Conservation (phyloP, 1,284 basidiomycete genomes). For the Mycena citricolor region DNA sequence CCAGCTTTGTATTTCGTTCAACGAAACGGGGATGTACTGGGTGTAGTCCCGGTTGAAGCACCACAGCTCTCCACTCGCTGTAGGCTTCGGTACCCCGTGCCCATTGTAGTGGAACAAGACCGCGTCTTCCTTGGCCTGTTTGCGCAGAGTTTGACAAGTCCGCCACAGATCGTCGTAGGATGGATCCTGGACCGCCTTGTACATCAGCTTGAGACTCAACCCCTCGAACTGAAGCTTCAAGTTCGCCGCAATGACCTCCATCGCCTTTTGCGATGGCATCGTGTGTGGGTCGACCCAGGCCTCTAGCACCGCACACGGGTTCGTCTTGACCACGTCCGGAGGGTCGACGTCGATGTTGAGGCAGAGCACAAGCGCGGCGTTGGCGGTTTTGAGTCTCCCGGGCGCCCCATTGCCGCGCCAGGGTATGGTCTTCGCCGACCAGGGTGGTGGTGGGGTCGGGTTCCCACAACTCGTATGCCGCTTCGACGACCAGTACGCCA, state of each 20-base stretch:
- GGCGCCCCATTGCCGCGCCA: constrained; percentile 82
- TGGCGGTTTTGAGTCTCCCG: constrained; percentile 86
- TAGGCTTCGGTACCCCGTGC: constrained; percentile 97
- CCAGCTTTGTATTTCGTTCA: constrained; percentile 93
- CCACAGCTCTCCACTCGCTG: constrained; percentile 96
- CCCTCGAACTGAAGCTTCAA: constrained; percentile 96
- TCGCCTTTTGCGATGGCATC: constrained; percentile 84
- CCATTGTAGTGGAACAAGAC: constrained; percentile 98
- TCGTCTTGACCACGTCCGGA: constrained; percentile 96
- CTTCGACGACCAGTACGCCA: constrained; percentile 81
- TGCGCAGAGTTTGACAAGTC: constrained; percentile 84
- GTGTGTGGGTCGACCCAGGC: constrained; percentile 97
- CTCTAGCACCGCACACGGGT: constrained; percentile 92
- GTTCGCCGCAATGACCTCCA: constrained; percentile 89
- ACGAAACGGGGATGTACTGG: constrained; percentile 96
- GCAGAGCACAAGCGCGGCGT: constrained; percentile 92
- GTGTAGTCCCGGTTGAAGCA: constrained; percentile 98
- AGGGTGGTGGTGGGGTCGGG: constrained; percentile 65
- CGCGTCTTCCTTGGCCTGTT: constrained; percentile 91
- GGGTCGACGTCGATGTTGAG: constrained; percentile 98
- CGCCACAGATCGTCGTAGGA: constrained; percentile 93
- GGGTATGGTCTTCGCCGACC: constrained; percentile 62
- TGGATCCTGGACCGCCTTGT: constrained; percentile 93
- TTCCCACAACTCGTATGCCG: constrained; percentile 88
- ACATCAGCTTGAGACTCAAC: constrained; percentile 86